phyloP scores from a whole-genome alignment of 2,329 filamentous ascomycete species.

The Fusarium buxicola region DNA sequence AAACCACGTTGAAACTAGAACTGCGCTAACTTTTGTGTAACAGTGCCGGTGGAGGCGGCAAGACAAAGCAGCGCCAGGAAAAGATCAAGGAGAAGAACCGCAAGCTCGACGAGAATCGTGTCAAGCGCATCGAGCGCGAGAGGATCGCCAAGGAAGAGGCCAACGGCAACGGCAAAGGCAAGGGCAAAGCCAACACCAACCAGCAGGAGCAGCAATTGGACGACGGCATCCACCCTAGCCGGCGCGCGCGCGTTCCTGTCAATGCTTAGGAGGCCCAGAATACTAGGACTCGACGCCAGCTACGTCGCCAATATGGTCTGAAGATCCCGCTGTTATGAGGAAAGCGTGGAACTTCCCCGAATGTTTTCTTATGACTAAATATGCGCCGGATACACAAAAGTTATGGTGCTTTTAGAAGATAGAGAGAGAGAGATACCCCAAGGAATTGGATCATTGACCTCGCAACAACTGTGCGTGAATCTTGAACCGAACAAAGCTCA shows the following conservation, averaged over 20 bases:
- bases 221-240: conserved; percentile 64
- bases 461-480: conserved; percentile 5
- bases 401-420: conserved; percentile 32
- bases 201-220: conserved; percentile 44
- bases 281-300: not conserved
- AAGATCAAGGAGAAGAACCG: conserved; percentile 89
- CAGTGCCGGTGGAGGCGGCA: conserved; percentile 87
- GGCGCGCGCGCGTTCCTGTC: conserved; percentile 52
- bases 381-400: conserved; percentile 37
- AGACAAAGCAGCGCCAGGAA: conserved; percentile 75
- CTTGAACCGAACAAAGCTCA: not conserved
- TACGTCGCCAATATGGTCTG: not conserved
- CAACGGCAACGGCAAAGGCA: conserved; percentile 35
- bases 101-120: conserved; percentile 78
- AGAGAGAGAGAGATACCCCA: conserved; percentile 47
- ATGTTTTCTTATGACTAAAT: conserved; percentile 23
- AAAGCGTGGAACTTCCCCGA: not conserved
- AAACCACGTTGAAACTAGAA: conserved; percentile 4
- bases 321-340: not conserved
- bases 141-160: conserved; percentile 52
- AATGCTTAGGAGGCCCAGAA: conserved; percentile 20
- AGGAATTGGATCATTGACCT: conserved; percentile 45
- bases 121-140: conserved; percentile 61
- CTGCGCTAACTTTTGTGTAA: conserved; percentile 19
- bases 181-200: conserved; percentile 25